Percentiles rank a stretch among this genome's conserved stretches.
phyloP scores from a whole-genome alignment of 2,329 filamentous ascomycete species.

The Neonectria coccinea region DNA sequence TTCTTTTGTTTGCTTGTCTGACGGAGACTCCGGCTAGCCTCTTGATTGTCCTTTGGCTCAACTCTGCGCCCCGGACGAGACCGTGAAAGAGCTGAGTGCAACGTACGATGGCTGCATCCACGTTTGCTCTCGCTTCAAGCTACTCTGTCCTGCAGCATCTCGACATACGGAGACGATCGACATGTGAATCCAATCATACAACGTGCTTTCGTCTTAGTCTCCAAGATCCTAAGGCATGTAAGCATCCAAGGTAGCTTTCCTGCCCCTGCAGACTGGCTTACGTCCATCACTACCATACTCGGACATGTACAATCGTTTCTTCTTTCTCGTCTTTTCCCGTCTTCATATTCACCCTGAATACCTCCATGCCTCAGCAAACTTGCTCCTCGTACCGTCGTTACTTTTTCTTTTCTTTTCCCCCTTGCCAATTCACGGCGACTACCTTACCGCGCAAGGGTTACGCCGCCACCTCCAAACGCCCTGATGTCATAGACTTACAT shows the following conservation, averaged over 20 bases:
- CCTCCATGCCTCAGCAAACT: neutral
- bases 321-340: neutral
- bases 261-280: neutral
- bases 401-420: neutral
- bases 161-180: slow-evolving; percentile 12
- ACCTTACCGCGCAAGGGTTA: neutral
- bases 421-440: slow-evolving; percentile 1
- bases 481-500: slow-evolving; percentile 15
- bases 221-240: too few species aligned
- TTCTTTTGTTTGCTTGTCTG: neutral
- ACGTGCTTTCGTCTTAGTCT: neutral
- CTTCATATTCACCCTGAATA: neutral
- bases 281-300: neutral
- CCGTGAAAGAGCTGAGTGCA: slow-evolving; percentile 7
- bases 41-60: neutral
- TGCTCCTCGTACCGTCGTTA: neutral
- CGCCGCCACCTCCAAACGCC: neutral
- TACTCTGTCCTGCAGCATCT: neutral
- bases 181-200: neutral
- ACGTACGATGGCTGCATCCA: slow-evolving; percentile 15
- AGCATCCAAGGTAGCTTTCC: neutral
- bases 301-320: neutral
- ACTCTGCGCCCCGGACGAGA: slow-evolving; percentile 6
- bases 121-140: neutral
- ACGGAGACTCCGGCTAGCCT: neutral